Evolutionary conservation across 2,329 filamentous ascomycete species (phyloP).

Genomic region (Chaetomium sp.): DNA sequence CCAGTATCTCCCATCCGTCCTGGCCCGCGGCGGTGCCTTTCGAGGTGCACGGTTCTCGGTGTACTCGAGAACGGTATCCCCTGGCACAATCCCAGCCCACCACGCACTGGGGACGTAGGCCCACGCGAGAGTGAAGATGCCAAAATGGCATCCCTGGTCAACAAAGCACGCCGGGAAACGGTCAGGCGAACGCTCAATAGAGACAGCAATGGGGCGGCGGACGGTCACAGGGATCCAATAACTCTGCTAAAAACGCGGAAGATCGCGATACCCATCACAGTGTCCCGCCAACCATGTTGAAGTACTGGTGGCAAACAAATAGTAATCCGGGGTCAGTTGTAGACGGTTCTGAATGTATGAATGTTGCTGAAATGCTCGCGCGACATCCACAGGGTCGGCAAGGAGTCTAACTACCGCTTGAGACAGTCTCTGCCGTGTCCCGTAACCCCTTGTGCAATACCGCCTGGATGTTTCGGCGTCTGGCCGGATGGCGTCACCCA

Average conservation of each 20-base stretch:
- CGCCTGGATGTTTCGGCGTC: conserved; percentile 3
- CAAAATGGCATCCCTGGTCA: conserved; percentile 3
- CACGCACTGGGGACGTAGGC: conserved; percentile 5
- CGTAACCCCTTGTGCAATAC: background rate
- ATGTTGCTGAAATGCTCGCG: conserved; percentile 6
- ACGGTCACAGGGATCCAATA: conserved; percentile 17
- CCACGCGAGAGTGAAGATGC: conserved; percentile 14
- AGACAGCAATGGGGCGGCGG: conserved; percentile 17
- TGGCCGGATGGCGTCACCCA: background rate
- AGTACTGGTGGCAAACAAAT: background rate
- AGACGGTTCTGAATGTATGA: conserved; percentile 17
- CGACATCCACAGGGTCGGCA: conserved; percentile 12
- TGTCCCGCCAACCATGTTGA: background rate
- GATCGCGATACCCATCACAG: background rate
- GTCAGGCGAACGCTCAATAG: conserved; percentile 6
- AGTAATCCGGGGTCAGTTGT: conserved; percentile 13
- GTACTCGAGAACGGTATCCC: background rate
- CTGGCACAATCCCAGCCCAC: background rate
- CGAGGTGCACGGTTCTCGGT: background rate
- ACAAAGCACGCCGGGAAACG: conserved; percentile 18
- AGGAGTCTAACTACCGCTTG: conserved; percentile 1
- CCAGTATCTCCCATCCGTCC: background rate
- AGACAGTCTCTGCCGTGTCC: background rate
- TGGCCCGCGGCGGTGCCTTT: background rate
- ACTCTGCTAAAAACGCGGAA: background rate